phyloP scores from a whole-genome alignment of 768 basidiomycete genomes.

The Pholiota molesta region DNA sequence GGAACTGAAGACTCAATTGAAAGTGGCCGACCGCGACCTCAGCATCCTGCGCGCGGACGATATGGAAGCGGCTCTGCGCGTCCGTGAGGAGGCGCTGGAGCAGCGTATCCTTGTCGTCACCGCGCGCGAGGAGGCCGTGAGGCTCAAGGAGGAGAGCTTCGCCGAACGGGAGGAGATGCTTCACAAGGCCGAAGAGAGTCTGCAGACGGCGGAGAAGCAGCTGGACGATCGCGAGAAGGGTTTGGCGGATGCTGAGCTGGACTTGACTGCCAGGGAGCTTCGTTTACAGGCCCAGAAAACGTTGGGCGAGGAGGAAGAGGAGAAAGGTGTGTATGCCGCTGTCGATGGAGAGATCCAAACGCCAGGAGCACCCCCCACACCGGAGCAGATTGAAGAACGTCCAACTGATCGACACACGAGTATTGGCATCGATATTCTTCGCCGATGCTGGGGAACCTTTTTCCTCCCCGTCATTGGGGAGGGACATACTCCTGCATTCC shows the following conservation, averaged over 20 bases:
- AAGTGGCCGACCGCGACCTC: not conserved
- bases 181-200: not conserved
- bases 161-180: not conserved
- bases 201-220: not conserved
- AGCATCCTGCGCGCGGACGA: not conserved
- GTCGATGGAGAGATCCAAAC: not conserved
- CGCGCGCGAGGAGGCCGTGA: constrained; percentile 1
- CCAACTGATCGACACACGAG: not conserved
- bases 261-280: not conserved
- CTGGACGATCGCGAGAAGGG: constrained; percentile 2
- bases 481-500: constrained; percentile 13
- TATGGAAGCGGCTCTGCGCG: not conserved
- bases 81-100: not conserved
- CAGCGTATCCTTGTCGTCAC: not conserved
- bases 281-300: constrained; percentile 3
- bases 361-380: not conserved
- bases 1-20: not conserved
- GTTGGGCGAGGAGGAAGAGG: constrained; percentile 2
- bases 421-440: not conserved
- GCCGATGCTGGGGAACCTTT: constrained; percentile 13
- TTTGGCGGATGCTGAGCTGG: not conserved
- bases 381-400: not conserved
- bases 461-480: constrained; percentile 13
- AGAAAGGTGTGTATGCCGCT: constrained; percentile 4
- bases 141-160: not conserved